Conservation (phyloP, 768 basidiomycete species). For the Russula ochroleuca region DNA sequence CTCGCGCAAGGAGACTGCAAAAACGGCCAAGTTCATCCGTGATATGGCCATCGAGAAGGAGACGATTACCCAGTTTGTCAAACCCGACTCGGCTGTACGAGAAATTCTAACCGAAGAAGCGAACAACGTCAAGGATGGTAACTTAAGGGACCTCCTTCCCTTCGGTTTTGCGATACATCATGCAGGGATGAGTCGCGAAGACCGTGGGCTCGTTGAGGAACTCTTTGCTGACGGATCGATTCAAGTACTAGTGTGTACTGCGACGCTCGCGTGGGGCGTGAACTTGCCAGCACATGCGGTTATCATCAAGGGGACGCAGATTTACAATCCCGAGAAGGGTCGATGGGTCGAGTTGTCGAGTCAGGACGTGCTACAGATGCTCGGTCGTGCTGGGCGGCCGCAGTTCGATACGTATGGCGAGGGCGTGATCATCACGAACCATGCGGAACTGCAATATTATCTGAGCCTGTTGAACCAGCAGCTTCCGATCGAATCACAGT, state of each 20-base stretch:
- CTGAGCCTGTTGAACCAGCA: conserved; percentile 94
- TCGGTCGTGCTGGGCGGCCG: conserved; percentile 94
- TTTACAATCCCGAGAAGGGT: conserved; percentile 98
- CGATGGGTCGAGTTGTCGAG: conserved; percentile 94
- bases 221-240: conserved; percentile 89
- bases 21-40: conserved; percentile 90
- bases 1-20: conserved; percentile 96
- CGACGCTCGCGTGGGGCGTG: conserved; percentile 99
- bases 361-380: conserved; percentile 98
- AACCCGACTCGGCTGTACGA: conserved; percentile 84
- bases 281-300: conserved; percentile 97
- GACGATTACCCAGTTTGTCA: conserved; percentile 93
- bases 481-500: conserved; percentile 94
- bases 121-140: conserved; percentile 72
- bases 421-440: conserved; percentile 98
- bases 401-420: conserved; percentile 97
- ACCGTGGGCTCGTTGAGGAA: conserved; percentile 89
- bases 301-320: conserved; percentile 99
- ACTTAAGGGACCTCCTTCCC: conserved; percentile 84
- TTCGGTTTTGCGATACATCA: conserved; percentile 99
- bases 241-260: conserved; percentile 94
- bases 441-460: conserved; percentile 95
- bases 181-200: conserved; percentile 91
- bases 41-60: conserved; percentile 97
- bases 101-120: conserved; percentile 87